Evolutionary conservation across 177 flowering plant species (phyloP), one percentile per base, ranked within the genome.

Genomic region (Vitis hybrid): DNA sequence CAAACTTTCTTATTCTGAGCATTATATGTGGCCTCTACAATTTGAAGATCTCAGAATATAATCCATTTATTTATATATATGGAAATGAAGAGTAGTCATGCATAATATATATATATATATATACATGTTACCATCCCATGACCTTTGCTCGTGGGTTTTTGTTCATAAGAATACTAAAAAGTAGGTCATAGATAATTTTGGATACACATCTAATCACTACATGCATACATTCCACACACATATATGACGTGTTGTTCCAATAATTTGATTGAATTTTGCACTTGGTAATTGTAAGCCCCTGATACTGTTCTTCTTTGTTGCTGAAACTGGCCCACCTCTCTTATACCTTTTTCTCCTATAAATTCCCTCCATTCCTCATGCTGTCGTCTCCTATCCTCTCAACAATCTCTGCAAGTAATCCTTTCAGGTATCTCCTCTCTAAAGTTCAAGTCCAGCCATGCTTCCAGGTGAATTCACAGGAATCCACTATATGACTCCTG

Each of bases 401-500:
- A 61, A 14, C 50, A n/a, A n/a, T 50, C 49, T 45, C 60, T 26
- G 30, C 68, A 70, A 67, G 48, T 62, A 58, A 66, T 67, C 63
- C 55, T 55, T 15, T 56, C 18, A 8, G 50, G 11, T 21, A 50
- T 26, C 21, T 58, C 51, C 50, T 3, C 49, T n/a, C 56, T 19
- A 59, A 60, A 18, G 65, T 50, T 64, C 51, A 3, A 69, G 12
- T 34, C 30, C 64, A 69, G 58, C 68, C 78, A 85, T 87, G 93
- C 70, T 84, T 82, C 74, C 81, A 8, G 78, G 73, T 52, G 89
- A 82, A 60, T 51, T 79, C 70, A 57, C 82, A 49, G 82, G 78
- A 51, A 68, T 84, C 68, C 72, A 72, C 71, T 81, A 76, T 68
- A 74, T 79, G 3, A 54, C 79, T 34, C 72, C 81, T 9, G 84